Evolutionary conservation across 23 red algal genomes (phyloP), one percentile per base, ranked within the genome.

Genomic region (Porphyridium purpureum): DNA sequence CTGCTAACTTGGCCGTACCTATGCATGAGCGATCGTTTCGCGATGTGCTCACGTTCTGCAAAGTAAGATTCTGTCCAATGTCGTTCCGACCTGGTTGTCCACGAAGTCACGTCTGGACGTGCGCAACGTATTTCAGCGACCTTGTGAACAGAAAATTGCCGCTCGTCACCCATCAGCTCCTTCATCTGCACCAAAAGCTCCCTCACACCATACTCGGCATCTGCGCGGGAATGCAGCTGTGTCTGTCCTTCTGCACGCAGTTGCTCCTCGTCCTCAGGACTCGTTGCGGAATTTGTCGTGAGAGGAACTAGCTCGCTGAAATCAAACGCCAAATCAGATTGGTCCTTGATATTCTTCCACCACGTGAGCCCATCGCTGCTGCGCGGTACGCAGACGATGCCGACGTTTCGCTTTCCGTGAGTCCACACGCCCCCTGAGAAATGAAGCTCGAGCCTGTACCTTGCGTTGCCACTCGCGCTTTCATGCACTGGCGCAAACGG

Each of bases 21-120:
- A 49, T 64, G 59, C 59, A 64, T 64, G 7, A 64, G 59, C 59
- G 59, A 44, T 17, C 38, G 11, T 17, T 44, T 17, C 11, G 38
- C 38, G 11, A 11, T 44, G 38, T 44, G 38, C 38, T 44, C 38
- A 17, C 38, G 17, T 11, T 44, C 17, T 44, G 38, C 38, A 44
- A 44, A n/a, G n/a, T n/a, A n/a, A n/a, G n/a, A n/a, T n/a, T n/a
- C n/a, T n/a, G n/a, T n/a, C n/a, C n/a, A n/a, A n/a, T n/a, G n/a
- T n/a, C n/a, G n/a, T n/a, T n/a, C n/a, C n/a, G n/a, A n/a, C n/a
- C n/a, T n/a, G n/a, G n/a, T n/a, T n/a, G n/a, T 44, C 38, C 38
- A 44, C 38, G 38, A 44, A 44, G 17, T 44, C 38, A 17, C 38
- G 38, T 44, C 17, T 44, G 11, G 38, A 17, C 17, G 11, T 44